Conservation (phyloP, 768 basidiomycete genomes). For the Boletales sp. region DNA sequence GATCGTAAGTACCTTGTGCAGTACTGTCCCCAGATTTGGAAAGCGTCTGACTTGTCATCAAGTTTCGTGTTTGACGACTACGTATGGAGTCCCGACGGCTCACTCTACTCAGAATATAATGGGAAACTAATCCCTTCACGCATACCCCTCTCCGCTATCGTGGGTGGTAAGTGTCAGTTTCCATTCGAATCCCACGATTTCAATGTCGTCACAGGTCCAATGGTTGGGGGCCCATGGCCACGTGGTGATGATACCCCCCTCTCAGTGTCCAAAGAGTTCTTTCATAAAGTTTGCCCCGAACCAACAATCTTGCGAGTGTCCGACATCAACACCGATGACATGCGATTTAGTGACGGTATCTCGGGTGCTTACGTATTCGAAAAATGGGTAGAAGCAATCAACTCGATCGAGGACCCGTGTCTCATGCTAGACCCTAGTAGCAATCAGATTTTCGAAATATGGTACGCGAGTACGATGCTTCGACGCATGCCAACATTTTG, state of each 20-base stretch:
- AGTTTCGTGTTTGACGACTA: conserved; percentile 46
- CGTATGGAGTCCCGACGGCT: conserved; percentile 35
- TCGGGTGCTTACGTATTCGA: conserved; percentile 32
- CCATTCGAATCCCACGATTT: neutral
- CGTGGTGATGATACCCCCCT: conserved; percentile 30
- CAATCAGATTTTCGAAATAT: conserved; percentile 33
- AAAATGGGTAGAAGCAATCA: conserved; percentile 36
- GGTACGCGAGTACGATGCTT: conserved; percentile 23
- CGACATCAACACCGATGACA: conserved; percentile 26
- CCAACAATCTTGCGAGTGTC: conserved; percentile 31
- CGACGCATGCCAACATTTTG: neutral
- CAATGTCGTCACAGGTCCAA: conserved; percentile 29
- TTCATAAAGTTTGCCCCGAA: conserved; percentile 38
- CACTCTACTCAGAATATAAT: conserved; percentile 35
- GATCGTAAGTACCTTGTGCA: conserved; percentile 27
- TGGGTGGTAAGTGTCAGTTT: conserved; percentile 30
- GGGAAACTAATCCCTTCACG: conserved; percentile 37
- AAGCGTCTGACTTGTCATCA: conserved; percentile 2
- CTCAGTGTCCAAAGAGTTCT: conserved; percentile 37
- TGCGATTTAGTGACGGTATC: conserved; percentile 23
- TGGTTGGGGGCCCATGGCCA: conserved; percentile 39
- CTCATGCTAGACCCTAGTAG: conserved; percentile 30
- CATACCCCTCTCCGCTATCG: conserved; percentile 39
- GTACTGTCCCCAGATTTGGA: neutral
- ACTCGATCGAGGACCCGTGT: conserved; percentile 36